phyloP scores from a whole-genome alignment of 805 yeast species.

The Ogataea methanolica region DNA sequence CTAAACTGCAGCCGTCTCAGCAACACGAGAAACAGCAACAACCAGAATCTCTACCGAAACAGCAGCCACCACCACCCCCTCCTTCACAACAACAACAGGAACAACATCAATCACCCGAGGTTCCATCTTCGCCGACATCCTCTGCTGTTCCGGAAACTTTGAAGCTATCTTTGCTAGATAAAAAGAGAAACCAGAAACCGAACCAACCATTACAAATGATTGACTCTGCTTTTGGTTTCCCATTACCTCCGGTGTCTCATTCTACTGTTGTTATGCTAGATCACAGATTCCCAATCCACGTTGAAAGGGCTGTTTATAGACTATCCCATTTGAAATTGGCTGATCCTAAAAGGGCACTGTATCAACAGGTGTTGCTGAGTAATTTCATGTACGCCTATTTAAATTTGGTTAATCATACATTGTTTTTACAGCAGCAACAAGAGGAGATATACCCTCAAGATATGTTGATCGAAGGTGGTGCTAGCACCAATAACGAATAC shows the following conservation, averaged over 20 bases:
- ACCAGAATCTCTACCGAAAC: not conserved
- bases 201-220: slow-evolving; percentile 57
- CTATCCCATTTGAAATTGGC: slow-evolving; percentile 90
- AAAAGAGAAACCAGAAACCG: slow-evolving; percentile 35
- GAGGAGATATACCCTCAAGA: slow-evolving; percentile 29
- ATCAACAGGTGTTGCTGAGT: slow-evolving; percentile 88
- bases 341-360: slow-evolving; percentile 83
- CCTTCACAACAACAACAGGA: slow-evolving; percentile 1
- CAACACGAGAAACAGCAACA: not conserved
- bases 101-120: slow-evolving; percentile 1
- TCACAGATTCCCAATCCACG: slow-evolving; percentile 87
- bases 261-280: slow-evolving; percentile 79
- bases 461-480: no score
- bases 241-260: slow-evolving; percentile 73
- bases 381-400: slow-evolving; percentile 97
- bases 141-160: slow-evolving; percentile 15
- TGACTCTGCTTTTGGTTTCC: slow-evolving; percentile 85
- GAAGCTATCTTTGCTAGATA: slow-evolving; percentile 23
- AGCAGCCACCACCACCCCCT: slow-evolving; percentile 1
- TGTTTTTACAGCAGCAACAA: slow-evolving; percentile 61
- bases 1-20: not conserved
- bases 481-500: no score
- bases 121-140: slow-evolving; percentile 4
- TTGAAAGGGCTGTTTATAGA: slow-evolving; percentile 92
- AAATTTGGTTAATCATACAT: slow-evolving; percentile 88